Evolutionary conservation across 305 asterid genomes (phyloP).

Genomic region (Fraxinus platypoda): DNA sequence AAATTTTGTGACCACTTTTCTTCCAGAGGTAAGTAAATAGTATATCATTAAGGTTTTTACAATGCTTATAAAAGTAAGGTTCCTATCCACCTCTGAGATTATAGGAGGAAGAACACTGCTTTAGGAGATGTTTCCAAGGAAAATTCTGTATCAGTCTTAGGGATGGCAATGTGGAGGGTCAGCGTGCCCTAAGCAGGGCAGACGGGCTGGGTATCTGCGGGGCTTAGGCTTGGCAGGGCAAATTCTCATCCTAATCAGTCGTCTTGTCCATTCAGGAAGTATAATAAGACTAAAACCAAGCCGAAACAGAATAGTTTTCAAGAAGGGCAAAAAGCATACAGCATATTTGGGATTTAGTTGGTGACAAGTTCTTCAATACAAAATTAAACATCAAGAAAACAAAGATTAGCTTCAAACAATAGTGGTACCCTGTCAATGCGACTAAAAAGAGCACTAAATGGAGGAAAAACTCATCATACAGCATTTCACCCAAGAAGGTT

Average conservation of each 20-base stretch:
- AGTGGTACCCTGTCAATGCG: background rate
- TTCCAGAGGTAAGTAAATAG: background rate
- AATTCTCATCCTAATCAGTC: background rate
- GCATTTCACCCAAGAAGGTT: background rate
- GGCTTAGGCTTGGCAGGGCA: background rate
- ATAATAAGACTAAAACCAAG: background rate
- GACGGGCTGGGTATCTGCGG: background rate
- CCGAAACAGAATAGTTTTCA: background rate
- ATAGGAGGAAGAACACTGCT: background rate
- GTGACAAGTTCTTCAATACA: constrained; percentile 10
- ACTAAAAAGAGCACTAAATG: background rate
- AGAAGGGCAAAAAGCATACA: background rate
- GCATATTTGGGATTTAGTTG: background rate
- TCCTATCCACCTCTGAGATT: background rate
- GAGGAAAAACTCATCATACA: background rate
- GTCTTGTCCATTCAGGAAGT: background rate
- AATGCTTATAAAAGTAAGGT: background rate
- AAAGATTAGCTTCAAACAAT: constrained; percentile 8
- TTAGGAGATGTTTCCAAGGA: background rate
- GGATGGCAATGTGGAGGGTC: background rate
- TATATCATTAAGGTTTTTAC: background rate
- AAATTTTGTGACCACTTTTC: background rate
- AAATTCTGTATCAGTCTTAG: background rate
- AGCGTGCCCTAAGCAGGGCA: background rate
- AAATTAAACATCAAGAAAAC: constrained; percentile 7